Base-by-base conservation (phyloP, 2,329 filamentous ascomycete species). In the Epichloe sylvatica region DNA sequence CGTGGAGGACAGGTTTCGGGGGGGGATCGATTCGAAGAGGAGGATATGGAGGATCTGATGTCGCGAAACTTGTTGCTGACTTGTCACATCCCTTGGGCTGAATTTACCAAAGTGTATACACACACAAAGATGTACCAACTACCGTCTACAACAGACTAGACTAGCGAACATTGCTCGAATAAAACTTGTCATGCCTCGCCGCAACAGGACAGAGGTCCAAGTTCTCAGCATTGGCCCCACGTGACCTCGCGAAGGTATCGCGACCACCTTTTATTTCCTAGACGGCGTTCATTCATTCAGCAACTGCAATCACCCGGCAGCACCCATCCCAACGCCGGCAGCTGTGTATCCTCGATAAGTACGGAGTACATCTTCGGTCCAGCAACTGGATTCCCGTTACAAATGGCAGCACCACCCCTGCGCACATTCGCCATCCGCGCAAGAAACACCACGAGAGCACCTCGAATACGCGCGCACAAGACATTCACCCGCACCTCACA, bases 1-100 rank as follows among this genome's bases (percentile, higher is more conserved):
- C 0, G 78, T 92, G 33, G 71, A 70, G 30, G 83, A 89, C 53
- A 68, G 86, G 60, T 86, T 89, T 54, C 69, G 86, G 53, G 86
- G 80, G 0, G 86, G 80, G 0, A 80, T 89, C 36, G 73, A 71
- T 51, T 64, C 70, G 40, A 61, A 75, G 41, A 70, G 78, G 11
- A 68, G 75, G 56, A 77, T 81, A 38, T 38, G 79, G 50, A 66
- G 73, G 53, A 54, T 77, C 33, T 67, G 52, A 64, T 45, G 6
- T 5, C n/a, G 9, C 8, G 25, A 9, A n/a, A 2, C 13, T 25
- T 25, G n/a, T 19, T 15, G 35, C 25, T 30, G 30, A 30, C 30
- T 4, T 11, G 30, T 30, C 25, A 30, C 30, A 30, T 30, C 9
- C 8, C 11, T 11, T 30, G 30, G 30, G 30, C 11, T 30, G 30